Base-by-base conservation (phyloP, 441 rosid genomes). In the Rhodomyrtus psidioides region DNA sequence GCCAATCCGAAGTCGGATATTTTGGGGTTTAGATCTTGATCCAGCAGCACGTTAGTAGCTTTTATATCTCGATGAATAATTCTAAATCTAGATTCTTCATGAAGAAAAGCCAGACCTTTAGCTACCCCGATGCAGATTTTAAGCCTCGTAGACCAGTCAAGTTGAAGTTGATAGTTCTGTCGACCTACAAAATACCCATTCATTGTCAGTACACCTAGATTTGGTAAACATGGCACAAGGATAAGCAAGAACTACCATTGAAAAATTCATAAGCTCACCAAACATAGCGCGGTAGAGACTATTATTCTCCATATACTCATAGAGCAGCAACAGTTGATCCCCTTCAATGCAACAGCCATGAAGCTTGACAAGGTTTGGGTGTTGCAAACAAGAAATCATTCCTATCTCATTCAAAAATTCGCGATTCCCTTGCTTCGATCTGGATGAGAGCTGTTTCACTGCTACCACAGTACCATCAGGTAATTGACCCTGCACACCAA, bases 221-320 rank as follows among this genome's bases (percentile, higher is more conserved):
- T 62, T 62, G 44, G 10, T 65, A 4, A 4, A 39, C 16, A 21
- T 39, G 49, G 79, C 79, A 34, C 3, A 49, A 39, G 49, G 44
- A 70, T 70, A 34, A 34, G 28, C 51, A 56, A 58, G 56, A 65
- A 9, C 42, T 30, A 58, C 56, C 23, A 27, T 75, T n/a, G 59
- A 59, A 81, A 56, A 86, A 84, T 54, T 53, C 46, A 39, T 46
- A 81, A 51, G 88, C 94, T 91, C 88, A 93, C 97, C 91, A 60
- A 94, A 92, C 87, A 94, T 89, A 23, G 93, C 97, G 70, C 84
- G 91, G 44, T 94, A 90, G 54, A 94, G 91, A 83, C 91, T 93
- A 87, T 95, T 95, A 60, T 95, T 95, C 88, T 95, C 96, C 98
- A 95, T 85, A 90, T 92, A 94, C 86, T 95, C 98, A 59, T 95